These are phyloP conservation scores for Sphaerulina populicola DNA, from an alignment of 2,329 filamentous ascomycete species.

Conservation along the genomic window DNA sequence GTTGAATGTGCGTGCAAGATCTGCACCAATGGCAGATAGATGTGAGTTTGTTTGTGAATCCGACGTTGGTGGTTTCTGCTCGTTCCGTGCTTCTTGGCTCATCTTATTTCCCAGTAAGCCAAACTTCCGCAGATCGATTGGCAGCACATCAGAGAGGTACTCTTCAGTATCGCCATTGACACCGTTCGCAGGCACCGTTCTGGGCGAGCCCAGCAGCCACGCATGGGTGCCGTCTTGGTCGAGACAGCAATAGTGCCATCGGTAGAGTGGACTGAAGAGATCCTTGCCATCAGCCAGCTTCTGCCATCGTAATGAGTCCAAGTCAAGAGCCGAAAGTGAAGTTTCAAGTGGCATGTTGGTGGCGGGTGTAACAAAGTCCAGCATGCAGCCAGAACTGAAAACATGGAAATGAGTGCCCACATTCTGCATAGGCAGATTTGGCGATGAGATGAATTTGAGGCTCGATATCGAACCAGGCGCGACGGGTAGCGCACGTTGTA, in stretches of 20 bases:
- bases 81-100: conserved; percentile 32
- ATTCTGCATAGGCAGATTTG: conserved; percentile 77
- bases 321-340: conserved; percentile 78
- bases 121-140: conserved; percentile 84
- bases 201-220: conserved; percentile 88
- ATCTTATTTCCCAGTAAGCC: conserved; percentile 75
- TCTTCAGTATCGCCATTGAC: conserved; percentile 66
- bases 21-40: conserved; percentile 63
- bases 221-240: conserved; percentile 93
- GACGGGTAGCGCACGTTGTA: conserved; percentile 41
- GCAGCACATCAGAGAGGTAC: conserved; percentile 87
- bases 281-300: conserved; percentile 90
- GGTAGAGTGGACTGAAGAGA: conserved; percentile 82
- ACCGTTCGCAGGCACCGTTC: conserved; percentile 61
- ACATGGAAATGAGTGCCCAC: conserved; percentile 92
- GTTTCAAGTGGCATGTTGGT: conserved; percentile 83
- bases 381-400: conserved; percentile 81
- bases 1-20: conserved; percentile 81
- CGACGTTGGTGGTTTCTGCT: conserved; percentile 43
- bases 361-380: conserved; percentile 90
- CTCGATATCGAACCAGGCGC: conserved; percentile 85
- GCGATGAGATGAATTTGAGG: conserved; percentile 79
- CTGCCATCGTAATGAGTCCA: conserved; percentile 84
- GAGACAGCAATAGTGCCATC: conserved; percentile 97
- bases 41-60: conserved; percentile 47